A percentile compares a stretch with the other conserved stretches of the same genome.
phyloP scores from a whole-genome alignment of 768 basidiomycete species.

The Cantharellus cinnabarinus region DNA sequence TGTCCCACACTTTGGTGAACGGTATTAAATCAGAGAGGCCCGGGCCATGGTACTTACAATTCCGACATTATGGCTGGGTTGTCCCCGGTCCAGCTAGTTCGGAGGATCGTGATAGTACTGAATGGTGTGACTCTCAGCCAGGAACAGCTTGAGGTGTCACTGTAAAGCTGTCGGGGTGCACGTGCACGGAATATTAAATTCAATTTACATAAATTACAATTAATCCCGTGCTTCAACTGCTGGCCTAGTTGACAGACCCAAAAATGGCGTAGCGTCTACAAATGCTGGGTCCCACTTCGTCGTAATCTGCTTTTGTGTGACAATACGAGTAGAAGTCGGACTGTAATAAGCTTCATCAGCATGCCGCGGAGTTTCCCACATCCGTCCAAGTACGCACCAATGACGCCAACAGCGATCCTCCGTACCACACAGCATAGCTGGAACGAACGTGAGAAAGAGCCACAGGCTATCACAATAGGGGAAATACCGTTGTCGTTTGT shows the following conservation, averaged over 20 bases:
- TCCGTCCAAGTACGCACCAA: slow-evolving; percentile 27
- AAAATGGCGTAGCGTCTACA: slow-evolving; percentile 88
- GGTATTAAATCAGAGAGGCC: too few species aligned
- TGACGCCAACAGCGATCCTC: slow-evolving; percentile 84
- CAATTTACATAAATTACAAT: too few species aligned
- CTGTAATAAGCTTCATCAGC: slow-evolving; percentile 24
- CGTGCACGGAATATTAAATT: too few species aligned
- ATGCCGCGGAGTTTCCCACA: background rate
- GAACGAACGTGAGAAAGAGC: background rate
- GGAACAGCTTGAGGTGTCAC: too few species aligned
- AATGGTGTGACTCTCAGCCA: too few species aligned
- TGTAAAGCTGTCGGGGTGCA: too few species aligned
- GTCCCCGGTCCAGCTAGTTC: too few species aligned
- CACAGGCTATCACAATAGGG: background rate
- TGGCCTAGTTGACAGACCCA: slow-evolving; percentile 21
- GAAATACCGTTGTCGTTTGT: slow-evolving; percentile 76
- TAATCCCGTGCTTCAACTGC: slow-evolving; percentile 10
- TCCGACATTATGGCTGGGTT: too few species aligned
- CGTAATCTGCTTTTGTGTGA: slow-evolving; percentile 87
- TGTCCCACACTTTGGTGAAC: too few species aligned
- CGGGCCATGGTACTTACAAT: too few species aligned
- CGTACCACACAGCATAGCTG: slow-evolving; percentile 94
- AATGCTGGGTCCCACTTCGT: slow-evolving; percentile 81
- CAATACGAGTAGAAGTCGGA: slow-evolving; percentile 91
- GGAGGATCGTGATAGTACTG: too few species aligned